phyloP scores from a whole-genome alignment of 2,329 filamentous ascomycete species.

The Aspergillus ochraceus region DNA sequence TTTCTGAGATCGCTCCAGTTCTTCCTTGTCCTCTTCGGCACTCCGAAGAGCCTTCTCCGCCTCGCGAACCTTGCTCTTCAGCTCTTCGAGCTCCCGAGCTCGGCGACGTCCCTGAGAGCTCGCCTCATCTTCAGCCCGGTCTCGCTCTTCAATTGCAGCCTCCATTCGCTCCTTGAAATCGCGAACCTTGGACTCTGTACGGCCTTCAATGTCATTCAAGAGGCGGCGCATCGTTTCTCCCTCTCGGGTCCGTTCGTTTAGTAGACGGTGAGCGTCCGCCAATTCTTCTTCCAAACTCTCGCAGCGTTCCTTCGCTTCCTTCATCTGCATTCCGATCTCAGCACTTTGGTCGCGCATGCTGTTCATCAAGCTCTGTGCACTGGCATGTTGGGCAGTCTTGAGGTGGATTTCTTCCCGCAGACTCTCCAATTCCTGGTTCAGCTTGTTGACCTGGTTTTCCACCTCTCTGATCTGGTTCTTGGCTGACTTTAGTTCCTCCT shows the following conservation, averaged over 20 bases:
- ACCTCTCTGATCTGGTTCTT: constrained; percentile 66
- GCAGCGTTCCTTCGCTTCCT: constrained; percentile 77
- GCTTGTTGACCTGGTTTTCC: constrained; percentile 69
- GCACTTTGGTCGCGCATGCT: constrained; percentile 92
- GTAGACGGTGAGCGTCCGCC: constrained; percentile 78
- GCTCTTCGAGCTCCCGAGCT: constrained; percentile 81
- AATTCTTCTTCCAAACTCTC: constrained; percentile 92
- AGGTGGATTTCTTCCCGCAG: constrained; percentile 79
- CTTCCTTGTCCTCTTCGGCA: constrained; percentile 72
- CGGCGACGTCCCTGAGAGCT: constrained; percentile 73
- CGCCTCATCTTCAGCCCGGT: constrained; percentile 88
- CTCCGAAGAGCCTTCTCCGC: constrained; percentile 74
- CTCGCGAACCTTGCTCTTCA: constrained; percentile 75
- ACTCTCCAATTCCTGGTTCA: constrained; percentile 66
- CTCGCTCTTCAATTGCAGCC: constrained; percentile 86
- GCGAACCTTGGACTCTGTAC: constrained; percentile 76
- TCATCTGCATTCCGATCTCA: constrained; percentile 87
- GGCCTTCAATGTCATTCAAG: constrained; percentile 79
- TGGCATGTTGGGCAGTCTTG: constrained; percentile 81
- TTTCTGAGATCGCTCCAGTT: constrained; percentile 70
- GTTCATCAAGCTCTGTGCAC: constrained; percentile 78
- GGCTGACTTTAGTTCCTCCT: constrained; percentile 65
- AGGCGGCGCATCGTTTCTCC: constrained; percentile 92
- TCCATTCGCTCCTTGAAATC: constrained; percentile 91
- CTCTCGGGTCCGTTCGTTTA: constrained; percentile 86